Base-by-base conservation (phyloP, 2,329 filamentous ascomycete species). In the Decorospora gaudefroyi region DNA sequence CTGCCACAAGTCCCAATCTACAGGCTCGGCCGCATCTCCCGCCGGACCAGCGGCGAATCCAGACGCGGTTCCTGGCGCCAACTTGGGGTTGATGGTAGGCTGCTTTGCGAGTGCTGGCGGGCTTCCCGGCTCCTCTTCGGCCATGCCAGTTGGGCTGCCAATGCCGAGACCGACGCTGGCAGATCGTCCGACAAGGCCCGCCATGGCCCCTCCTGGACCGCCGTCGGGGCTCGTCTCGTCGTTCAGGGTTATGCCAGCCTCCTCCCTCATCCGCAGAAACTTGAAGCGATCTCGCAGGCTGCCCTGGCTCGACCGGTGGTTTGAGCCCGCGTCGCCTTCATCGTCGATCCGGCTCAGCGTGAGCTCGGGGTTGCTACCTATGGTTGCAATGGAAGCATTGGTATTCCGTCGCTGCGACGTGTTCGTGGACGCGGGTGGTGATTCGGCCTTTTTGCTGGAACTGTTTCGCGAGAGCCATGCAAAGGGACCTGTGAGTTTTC, bases 1-100 rank as follows among this genome's bases (percentile, higher is more conserved):
- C 67, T 99, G 92, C 93, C 93, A 99, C 26, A 99, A 75, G 70
- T 99, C 93, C 93, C 93, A 99, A 66, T 99, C 90, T n/a, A 99
- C 93, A 16, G 88, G 85, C 11, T 78, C 76, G 17, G 75, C 72
- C 21, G 77, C 74, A 61, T 91, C 88, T 10, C 84, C 83, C 3
- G 88, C 85, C 6, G 87, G 87, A 1, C 88, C 88, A 15, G 85
- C 84, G 16, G 85, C 85, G 28, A 91, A 83, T 4, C 92, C 91
- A 8, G 89, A 85, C 6, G 87, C 90, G 1, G 91, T 96, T 1
- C 91, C 91, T 0, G 91, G 91, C 1, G 90, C 85, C 30, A 96
- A 75, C 43, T 79, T 83, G 3, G 80, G 78, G 57, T 89, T 88
- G 11, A 89, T 79, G 3, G 78, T 82, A 0, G 81, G 74, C 6